Conservation (phyloP, 2,329 filamentous ascomycete species). For the Aspergillus chevalieri region DNA sequence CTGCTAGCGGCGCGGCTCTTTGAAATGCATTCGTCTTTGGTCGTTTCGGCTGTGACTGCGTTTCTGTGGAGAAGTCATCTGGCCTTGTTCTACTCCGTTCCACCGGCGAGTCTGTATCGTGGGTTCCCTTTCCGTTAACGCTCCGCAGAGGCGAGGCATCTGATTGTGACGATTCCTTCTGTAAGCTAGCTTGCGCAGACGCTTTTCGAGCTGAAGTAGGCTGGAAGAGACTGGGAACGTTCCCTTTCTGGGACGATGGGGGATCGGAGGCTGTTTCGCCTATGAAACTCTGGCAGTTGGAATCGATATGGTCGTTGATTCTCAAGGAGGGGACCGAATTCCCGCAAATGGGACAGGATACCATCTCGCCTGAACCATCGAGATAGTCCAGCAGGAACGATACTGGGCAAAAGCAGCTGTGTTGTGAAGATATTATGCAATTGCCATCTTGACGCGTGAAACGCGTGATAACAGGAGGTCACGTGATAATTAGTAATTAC, state of each 20-base stretch:
- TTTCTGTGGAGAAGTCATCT: constrained; percentile 14
- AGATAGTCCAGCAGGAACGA: not conserved
- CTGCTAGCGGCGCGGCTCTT: constrained; percentile 75
- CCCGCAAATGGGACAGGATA: constrained; percentile 76
- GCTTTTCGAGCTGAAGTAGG: constrained; percentile 44
- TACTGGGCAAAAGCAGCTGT: no score
- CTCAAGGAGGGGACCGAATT: constrained; percentile 48
- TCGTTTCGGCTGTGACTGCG: constrained; percentile 54
- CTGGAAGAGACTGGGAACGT: constrained; percentile 51
- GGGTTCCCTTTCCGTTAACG: constrained; percentile 25
- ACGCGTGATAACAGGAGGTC: not conserved
- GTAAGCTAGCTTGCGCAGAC: constrained; percentile 18
- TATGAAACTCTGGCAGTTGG: constrained; percentile 64
- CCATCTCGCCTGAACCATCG: constrained; percentile 34
- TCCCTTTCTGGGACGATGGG: constrained; percentile 32
- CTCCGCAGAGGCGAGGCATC: constrained; percentile 21
- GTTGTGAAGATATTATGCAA: not conserved
- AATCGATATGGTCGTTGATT: constrained; percentile 91
- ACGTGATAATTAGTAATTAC: no score
- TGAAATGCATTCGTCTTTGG: constrained; percentile 58
- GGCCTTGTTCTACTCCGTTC: constrained; percentile 16
- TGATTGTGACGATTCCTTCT: constrained; percentile 19
- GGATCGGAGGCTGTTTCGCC: constrained; percentile 40
- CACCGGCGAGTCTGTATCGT: constrained; percentile 17
- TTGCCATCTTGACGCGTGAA: not conserved